Base-by-base conservation (phyloP, 345 rosid species). In the Bruguiera sexangula region DNA sequence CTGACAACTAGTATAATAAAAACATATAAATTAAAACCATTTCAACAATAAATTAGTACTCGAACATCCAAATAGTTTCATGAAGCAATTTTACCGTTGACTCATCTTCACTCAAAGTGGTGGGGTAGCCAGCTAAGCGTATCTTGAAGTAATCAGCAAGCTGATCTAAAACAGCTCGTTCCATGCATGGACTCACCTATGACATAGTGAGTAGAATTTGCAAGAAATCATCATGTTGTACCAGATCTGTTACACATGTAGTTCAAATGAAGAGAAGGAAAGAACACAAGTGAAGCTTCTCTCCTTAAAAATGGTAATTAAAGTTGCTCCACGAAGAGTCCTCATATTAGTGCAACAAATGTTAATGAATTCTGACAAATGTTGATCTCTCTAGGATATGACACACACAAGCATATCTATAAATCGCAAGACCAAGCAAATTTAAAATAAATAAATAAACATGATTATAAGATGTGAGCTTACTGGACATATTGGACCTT, bases 111-210 rank as follows among this genome's bases (percentile, higher is more conserved):
- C 77, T 77, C 75, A 84, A 73, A 60, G 90, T 88, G n/a, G 98
- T 89, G 29, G 90, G 93, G 74, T 94, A 94, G 73, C 91, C 85
- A 78, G 90, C 77, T 46, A 94, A 76, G 55, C 98, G 87, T 58
- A 72, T 70, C 63, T 72, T 82, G 67, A 94, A 94, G 85, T 91
- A 94, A 79, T 82, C 86, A 52, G 81, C 82, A 81, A 94, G 96
- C 74, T 94, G 98, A 68, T 87, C 93, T 62, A 94, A 75, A 59
- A 88, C 96, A 53, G 97, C 97, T 75, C 86, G 85, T 77, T 94
- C 98, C 91, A 85, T 88, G 79, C 98, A 94, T 32, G 98, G 85
- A 69, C 98, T 94, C 79, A 89, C 90, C 97, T 94, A 73, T 61
- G 56, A 74, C 67, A 56, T 27, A 72, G 34, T 55, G 62, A 77